Evolutionary conservation across 208 protist species (phyloP), one percentile per base, ranked within the genome.

Genomic region (Crithidia bombi): DNA sequence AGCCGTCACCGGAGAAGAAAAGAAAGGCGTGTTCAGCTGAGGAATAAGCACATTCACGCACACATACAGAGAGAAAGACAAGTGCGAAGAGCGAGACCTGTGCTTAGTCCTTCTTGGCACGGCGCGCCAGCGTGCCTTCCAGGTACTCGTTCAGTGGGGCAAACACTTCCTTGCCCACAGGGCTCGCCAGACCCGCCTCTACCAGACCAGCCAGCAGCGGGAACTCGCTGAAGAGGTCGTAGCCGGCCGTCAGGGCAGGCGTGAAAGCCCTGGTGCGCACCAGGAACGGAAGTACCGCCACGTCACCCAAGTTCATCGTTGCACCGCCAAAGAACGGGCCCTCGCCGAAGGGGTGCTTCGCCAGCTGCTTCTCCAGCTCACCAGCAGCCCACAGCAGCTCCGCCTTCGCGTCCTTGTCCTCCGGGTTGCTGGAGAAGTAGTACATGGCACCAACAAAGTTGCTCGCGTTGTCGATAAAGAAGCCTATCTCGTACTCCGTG

Each of bases 251-350:
- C 10, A 91, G 19, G 21, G 66, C 79, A 10, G 79, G 78, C 26
- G 64, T 82, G 58, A 62, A 62, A 0, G 84, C 82, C 66, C 81
- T 81, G 23, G 73, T 7, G 41, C 81, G 83, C 38, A 90, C 76
- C 14, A 94, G 69, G 36, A 86, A 79, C 0, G 89, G 83, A 15
- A 94, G 47, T 21, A 92, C 36, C 33, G 73, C 63, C 5, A 94
- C 51, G 61, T 94, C 89, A n/a, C 74, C 86, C 19, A 76, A 57
- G 50, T 91, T 87, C 76, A 89, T 82, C 36, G 7, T 25, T 36
- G 44, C 69, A 26, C 84, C 86, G 23, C 86, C 86, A 57, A 87
- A 75, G 68, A 94, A 94, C 15, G 86, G 84, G 17, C 88, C 88
- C n/a, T 72, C 46, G 30, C 76, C 79, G 75, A 82, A 83, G n/a